Conservation (phyloP, 306 rosid genomes). For the Cucurbita argyrosperma region DNA sequence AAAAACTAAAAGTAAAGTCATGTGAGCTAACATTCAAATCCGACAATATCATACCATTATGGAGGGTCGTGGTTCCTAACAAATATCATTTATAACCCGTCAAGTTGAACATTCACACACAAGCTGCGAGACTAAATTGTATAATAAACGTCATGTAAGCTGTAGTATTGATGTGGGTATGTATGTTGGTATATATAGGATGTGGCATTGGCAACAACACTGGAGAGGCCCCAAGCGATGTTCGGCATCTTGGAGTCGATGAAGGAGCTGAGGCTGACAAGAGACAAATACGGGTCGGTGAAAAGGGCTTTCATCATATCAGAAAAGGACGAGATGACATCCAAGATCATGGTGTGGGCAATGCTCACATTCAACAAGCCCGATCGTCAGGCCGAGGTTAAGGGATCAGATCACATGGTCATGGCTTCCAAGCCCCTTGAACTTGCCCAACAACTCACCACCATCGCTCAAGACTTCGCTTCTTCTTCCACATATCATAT, state of each 20-base stretch:
- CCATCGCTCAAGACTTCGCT: neutral
- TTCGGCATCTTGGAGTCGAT: constrained; percentile 14
- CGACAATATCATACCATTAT: too few relatives aligned
- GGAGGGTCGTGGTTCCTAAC: too few relatives aligned
- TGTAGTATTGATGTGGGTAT: neutral
- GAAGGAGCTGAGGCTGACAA: constrained; percentile 1
- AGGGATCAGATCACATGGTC: constrained; percentile 28
- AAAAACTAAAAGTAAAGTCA: too few relatives aligned
- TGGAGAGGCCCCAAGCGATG: constrained; percentile 23
- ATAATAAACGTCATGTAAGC: too few relatives aligned
- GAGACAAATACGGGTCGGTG: constrained; percentile 17
- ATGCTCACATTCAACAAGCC: constrained; percentile 25
- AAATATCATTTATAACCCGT: too few relatives aligned
- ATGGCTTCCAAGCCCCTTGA: constrained; percentile 27
- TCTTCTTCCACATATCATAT: neutral
- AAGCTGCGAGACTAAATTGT: too few relatives aligned
- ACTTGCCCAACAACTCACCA: constrained; percentile 11
- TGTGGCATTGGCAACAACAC: constrained; percentile 5
- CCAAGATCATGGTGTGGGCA: neutral
- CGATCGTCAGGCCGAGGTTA: constrained; percentile 9
- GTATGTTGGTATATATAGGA: neutral
- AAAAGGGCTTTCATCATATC: constrained; percentile 19
- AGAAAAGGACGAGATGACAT: constrained; percentile 7
- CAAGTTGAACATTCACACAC: too few relatives aligned
- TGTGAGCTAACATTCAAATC: too few relatives aligned